Conservation (phyloP, 2,329 filamentous ascomycete genomes). For the Monosporascus ibericus region DNA sequence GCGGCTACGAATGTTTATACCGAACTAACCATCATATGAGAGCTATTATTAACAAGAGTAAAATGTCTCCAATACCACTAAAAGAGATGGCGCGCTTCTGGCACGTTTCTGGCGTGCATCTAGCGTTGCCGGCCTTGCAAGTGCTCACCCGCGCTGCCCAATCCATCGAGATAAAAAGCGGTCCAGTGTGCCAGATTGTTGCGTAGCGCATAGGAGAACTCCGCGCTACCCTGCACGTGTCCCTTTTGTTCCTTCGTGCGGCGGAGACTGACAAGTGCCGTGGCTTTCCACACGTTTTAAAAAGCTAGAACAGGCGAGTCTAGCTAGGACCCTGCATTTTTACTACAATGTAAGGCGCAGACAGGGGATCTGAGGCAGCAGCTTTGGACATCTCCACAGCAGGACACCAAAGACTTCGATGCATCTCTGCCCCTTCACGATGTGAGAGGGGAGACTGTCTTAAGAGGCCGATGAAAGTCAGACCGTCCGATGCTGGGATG, state of each 20-base stretch:
- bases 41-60: neutral
- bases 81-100: neutral
- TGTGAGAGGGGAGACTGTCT: neutral
- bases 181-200: neutral
- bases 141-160: constrained; percentile 2
- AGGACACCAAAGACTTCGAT: neutral
- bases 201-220: constrained; percentile 4
- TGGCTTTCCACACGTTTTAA: too few relatives aligned
- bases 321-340: too few relatives aligned
- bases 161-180: constrained; percentile 8
- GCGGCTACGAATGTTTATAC: neutral
- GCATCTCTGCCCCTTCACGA: neutral
- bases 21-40: too few relatives aligned
- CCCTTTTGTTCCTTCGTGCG: constrained; percentile 1
- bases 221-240: constrained; percentile 12
- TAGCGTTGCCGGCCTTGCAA: neutral
- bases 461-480: neutral
- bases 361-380: too few relatives aligned
- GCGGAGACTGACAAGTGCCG: too few relatives aligned
- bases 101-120: neutral
- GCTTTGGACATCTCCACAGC: too few relatives aligned
- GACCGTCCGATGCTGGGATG: neutral
- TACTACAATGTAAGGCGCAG: too few relatives aligned
- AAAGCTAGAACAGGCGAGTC: too few relatives aligned
- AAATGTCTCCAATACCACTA: too few relatives aligned